These are phyloP conservation scores for Trifolium dubium DNA, from an alignment of 306 rosid species.

Conservation along the genomic window DNA sequence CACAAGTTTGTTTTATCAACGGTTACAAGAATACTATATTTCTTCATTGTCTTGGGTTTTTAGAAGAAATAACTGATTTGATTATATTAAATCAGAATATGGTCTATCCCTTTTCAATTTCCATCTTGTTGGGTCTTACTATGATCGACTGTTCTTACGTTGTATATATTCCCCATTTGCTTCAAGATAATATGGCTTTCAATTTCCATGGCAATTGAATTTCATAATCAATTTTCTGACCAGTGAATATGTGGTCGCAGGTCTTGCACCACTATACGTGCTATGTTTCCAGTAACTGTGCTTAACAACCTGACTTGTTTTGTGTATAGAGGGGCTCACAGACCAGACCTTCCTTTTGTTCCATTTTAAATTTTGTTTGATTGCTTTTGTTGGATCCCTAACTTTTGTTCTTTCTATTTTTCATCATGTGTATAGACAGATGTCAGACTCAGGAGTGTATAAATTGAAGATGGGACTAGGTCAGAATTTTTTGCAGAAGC, in stretches of 20 bases:
- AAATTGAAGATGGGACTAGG: slow-evolving; percentile 61
- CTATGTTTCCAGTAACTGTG: slow-evolving; percentile 76
- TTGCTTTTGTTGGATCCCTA: slow-evolving; percentile 41
- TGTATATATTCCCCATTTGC: slow-evolving; percentile 25
- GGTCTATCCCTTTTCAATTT: slow-evolving; percentile 20
- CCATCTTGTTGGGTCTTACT: slow-evolving; percentile 32
- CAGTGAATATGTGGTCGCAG: slow-evolving; percentile 91
- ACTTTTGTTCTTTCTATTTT: slow-evolving; percentile 42
- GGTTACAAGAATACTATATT: slow-evolving; percentile 14
- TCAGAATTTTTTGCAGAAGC: slow-evolving; percentile 59
- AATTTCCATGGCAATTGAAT: slow-evolving; percentile 52
- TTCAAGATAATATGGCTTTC: slow-evolving; percentile 42
- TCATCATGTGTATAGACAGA: slow-evolving; percentile 60
- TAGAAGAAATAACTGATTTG: slow-evolving; percentile 20
- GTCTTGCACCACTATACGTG: slow-evolving; percentile 88
- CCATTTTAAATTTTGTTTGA: slow-evolving; percentile 19
- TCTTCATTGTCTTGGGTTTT: slow-evolving; percentile 10
- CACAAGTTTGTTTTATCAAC: slow-evolving; percentile 15
- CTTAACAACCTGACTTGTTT: slow-evolving; percentile 65
- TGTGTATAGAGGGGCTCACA: slow-evolving; percentile 64
- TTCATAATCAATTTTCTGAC: slow-evolving; percentile 64
- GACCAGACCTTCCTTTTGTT: slow-evolving; percentile 52
- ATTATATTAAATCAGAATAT: slow-evolving; percentile 32
- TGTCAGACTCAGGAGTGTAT: slow-evolving; percentile 49
- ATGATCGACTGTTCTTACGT: slow-evolving; percentile 30